Conservation (phyloP, 2,329 filamentous ascomycete genomes). For the Epichloe glyceriae region DNA sequence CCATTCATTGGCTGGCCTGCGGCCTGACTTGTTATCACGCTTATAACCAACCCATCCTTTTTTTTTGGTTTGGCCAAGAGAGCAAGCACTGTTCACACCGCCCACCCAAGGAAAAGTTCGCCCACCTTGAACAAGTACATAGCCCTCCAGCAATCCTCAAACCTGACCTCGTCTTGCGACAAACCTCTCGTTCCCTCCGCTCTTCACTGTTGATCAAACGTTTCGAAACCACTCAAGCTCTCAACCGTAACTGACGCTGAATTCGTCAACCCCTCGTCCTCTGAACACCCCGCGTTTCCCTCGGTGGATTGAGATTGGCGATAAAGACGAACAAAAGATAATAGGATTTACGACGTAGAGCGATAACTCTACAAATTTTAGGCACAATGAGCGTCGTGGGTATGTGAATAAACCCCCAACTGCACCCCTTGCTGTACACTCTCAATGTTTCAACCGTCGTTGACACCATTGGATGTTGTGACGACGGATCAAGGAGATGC, state of each 20-base stretch:
- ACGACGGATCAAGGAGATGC: neutral
- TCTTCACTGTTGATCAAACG: neutral
- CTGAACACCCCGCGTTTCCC: conserved; percentile 1
- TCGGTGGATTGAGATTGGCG: conserved; percentile 2
- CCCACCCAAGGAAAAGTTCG: conserved; percentile 4
- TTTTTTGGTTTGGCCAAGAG: neutral
- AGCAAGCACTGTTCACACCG: neutral
- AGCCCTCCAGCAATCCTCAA: neutral
- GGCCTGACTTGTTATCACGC: neutral
- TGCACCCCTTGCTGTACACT: neutral
- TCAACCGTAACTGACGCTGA: neutral
- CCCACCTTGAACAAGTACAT: neutral
- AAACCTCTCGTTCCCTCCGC: neutral
- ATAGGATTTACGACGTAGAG: conserved; percentile 2
- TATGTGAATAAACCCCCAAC: conserved; percentile 19
- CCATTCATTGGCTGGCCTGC: neutral
- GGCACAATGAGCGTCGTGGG: conserved; percentile 43
- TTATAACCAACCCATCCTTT: neutral
- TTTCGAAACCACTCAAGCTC: neutral
- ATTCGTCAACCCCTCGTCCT: neutral
- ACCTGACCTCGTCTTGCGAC: neutral
- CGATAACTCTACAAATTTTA: conserved; percentile 14
- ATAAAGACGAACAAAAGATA: conserved; percentile 2
- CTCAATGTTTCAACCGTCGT: neutral
- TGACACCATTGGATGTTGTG: neutral